Percentiles rank a stretch among this genome's conserved stretches.
These are phyloP conservation scores for Pseudocercospora ulei DNA, from an alignment of 2,329 filamentous ascomycete species.

Conservation along the genomic window DNA sequence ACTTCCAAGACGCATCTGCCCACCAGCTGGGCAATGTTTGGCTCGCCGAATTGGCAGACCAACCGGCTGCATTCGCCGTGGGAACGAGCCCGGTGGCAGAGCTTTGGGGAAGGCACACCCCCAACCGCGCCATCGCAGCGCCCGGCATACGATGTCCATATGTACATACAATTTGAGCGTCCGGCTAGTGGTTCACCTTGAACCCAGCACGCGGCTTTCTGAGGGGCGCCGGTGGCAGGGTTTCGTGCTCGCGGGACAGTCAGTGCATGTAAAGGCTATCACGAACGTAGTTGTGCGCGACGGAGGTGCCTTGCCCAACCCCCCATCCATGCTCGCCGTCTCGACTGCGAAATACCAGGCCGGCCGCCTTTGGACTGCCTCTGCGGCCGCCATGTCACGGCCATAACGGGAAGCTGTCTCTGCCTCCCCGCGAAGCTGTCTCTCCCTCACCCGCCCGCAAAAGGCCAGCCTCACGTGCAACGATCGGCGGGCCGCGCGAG, in stretches of 20 bases:
- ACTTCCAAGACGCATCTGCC: too few species aligned
- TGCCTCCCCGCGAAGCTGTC: not conserved
- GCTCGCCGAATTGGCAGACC: too few species aligned
- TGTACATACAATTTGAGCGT: too few species aligned
- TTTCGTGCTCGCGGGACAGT: conserved; percentile 3
- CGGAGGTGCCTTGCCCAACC: too few species aligned
- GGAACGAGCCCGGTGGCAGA: too few species aligned
- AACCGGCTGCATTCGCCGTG: too few species aligned
- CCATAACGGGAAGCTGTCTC: conserved; percentile 5
- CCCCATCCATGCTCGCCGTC: not conserved
- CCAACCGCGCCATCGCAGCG: conserved; percentile 2
- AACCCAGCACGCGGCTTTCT: conserved; percentile 3
- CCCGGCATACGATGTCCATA: too few species aligned
- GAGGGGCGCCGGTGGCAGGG: conserved; percentile 1
- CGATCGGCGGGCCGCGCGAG: conserved; percentile 6
- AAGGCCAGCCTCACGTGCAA: not conserved
- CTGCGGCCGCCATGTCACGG: conserved; percentile 11
- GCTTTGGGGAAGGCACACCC: not conserved
- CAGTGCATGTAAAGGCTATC: not conserved
- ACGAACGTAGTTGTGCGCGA: too few species aligned
- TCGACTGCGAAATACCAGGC: conserved; percentile 1
- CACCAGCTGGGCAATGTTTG: too few species aligned
- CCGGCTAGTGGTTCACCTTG: conserved; percentile 1
- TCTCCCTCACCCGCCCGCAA: conserved; percentile 1
- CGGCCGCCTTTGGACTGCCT: conserved; percentile 1